A percentile compares a stretch with the other conserved stretches of the same genome.
phyloP scores from a whole-genome alignment of 805 yeast species.

The Saccharomycopsis sp. region DNA sequence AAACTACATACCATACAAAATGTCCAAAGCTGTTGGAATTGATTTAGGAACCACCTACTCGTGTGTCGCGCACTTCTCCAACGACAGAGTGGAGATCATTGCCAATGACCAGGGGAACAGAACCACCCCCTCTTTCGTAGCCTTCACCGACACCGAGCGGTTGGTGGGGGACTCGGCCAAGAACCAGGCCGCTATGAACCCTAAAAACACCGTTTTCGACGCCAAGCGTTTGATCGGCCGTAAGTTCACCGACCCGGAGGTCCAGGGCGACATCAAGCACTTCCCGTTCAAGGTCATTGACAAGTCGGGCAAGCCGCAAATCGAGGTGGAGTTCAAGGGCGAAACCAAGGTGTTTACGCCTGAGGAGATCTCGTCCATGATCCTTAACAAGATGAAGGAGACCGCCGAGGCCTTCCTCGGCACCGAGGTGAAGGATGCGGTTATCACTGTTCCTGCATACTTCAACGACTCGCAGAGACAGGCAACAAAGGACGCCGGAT shows the following conservation, averaged over 20 bases:
- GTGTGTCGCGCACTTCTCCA: conserved; percentile 85
- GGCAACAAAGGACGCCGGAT: conserved; percentile 97
- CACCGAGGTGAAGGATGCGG: conserved; percentile 79
- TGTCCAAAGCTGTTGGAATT: conserved; percentile 67
- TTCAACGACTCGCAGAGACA: conserved; percentile 98
- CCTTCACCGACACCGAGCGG: conserved; percentile 93
- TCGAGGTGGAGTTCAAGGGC: conserved; percentile 83
- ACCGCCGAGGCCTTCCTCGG: conserved; percentile 91
- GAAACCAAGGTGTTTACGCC: conserved; percentile 84
- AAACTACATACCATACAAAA: no score
- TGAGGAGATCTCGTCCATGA: conserved; percentile 92
- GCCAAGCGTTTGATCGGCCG: conserved; percentile 93
- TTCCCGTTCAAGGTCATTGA: conserved; percentile 80
- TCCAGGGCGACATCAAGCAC: conserved; percentile 74
- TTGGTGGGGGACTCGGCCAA: conserved; percentile 97
- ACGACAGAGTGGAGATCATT: conserved; percentile 87
- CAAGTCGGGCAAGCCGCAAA: conserved; percentile 78
- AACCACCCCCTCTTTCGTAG: conserved; percentile 95
- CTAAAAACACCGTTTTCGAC: conserved; percentile 86
- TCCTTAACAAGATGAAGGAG: conserved; percentile 86
- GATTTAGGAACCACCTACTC: conserved; percentile 98
- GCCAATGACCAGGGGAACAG: conserved; percentile 99
- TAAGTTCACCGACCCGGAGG: conserved; percentile 73
- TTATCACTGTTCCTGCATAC: conserved; percentile 94
- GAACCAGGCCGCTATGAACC: conserved; percentile 98